These are phyloP conservation scores for Cardamine resedifolia DNA, from an alignment of 345 rosid species.

Conservation along the genomic window DNA sequence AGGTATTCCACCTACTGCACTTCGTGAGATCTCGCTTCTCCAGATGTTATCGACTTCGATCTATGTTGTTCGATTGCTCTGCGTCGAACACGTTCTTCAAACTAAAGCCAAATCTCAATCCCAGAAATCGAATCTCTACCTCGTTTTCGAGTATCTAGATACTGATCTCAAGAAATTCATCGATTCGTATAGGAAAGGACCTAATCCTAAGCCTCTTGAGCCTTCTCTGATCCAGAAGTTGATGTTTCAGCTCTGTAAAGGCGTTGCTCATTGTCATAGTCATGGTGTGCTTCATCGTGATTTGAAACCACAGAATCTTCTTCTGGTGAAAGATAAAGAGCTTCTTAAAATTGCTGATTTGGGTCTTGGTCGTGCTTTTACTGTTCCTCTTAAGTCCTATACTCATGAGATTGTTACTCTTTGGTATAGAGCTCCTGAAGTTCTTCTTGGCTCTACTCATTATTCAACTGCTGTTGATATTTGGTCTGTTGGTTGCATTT, in stretches of 20 bases:
- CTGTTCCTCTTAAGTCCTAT: constrained; percentile 88
- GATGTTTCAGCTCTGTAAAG: constrained; percentile 87
- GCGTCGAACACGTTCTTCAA: constrained; percentile 69
- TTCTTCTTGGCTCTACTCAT: constrained; percentile 77
- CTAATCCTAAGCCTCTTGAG: constrained; percentile 66
- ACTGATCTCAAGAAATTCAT: constrained; percentile 93
- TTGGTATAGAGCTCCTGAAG: constrained; percentile 97
- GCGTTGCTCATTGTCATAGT: constrained; percentile 92
- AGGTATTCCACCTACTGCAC: constrained; percentile 96
- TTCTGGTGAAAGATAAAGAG: constrained; percentile 79
- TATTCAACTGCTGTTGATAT: constrained; percentile 89
- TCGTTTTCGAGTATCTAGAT: constrained; percentile 90
- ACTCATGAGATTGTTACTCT: constrained; percentile 96
- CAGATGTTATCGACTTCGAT: constrained; percentile 89
- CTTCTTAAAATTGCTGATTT: constrained; percentile 87
- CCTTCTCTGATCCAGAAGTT: constrained; percentile 65
- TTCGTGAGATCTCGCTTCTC: constrained; percentile 89
- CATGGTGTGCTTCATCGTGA: constrained; percentile 95
- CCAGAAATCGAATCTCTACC: constrained; percentile 69
- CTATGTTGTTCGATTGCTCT: constrained; percentile 85
- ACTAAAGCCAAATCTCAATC: constrained; percentile 22
- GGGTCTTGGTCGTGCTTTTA: constrained; percentile 87
- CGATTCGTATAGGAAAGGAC: constrained; percentile 72
- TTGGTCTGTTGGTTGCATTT: constrained; percentile 99
- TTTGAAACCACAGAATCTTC: constrained; percentile 89